Conservation (phyloP, 2,329 filamentous ascomycete species). For the Xylaria sp. region DNA sequence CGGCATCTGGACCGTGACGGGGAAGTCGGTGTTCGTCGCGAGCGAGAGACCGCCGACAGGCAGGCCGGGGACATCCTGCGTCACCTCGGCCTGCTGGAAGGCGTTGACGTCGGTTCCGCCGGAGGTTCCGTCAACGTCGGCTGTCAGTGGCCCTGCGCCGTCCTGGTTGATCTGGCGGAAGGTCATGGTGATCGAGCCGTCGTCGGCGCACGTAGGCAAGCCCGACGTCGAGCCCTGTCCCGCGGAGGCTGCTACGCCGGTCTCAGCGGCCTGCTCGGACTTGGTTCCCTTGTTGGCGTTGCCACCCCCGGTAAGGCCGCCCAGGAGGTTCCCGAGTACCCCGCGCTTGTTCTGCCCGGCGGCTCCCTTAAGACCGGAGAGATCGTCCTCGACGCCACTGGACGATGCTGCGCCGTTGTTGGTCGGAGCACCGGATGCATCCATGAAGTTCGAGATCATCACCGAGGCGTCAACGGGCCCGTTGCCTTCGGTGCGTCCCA, state of each 20-base stretch:
- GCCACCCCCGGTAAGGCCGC: slow-evolving; percentile 47
- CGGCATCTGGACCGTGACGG: slow-evolving; percentile 73
- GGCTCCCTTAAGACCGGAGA: slow-evolving; percentile 42
- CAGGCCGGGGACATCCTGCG: slow-evolving; percentile 70
- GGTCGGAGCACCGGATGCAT: slow-evolving; percentile 52
- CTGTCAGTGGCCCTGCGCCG: slow-evolving; percentile 72
- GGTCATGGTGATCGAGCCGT: slow-evolving; percentile 71
- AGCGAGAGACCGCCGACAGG: slow-evolving; percentile 67
- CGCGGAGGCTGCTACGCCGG: slow-evolving; percentile 63
- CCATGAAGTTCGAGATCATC: slow-evolving; percentile 72
- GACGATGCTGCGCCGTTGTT: slow-evolving; percentile 52
- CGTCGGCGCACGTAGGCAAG: slow-evolving; percentile 69
- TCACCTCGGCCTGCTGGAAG: slow-evolving; percentile 69
- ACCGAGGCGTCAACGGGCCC: slow-evolving; percentile 67
- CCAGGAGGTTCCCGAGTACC: slow-evolving; percentile 32
- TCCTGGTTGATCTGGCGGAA: slow-evolving; percentile 80
- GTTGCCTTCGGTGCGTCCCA: slow-evolving; percentile 72
- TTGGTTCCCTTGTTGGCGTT: slow-evolving; percentile 54
- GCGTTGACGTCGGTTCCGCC: slow-evolving; percentile 69
- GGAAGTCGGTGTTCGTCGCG: slow-evolving; percentile 72
- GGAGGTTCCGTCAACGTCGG: slow-evolving; percentile 70
- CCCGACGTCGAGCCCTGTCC: slow-evolving; percentile 65
- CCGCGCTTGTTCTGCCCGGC: slow-evolving; percentile 31
- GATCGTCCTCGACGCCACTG: slow-evolving; percentile 58
- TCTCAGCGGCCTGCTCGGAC: slow-evolving; percentile 58